phyloP scores from a whole-genome alignment of 192 early-diverging fungal species.

The Physocladia obscura region DNA sequence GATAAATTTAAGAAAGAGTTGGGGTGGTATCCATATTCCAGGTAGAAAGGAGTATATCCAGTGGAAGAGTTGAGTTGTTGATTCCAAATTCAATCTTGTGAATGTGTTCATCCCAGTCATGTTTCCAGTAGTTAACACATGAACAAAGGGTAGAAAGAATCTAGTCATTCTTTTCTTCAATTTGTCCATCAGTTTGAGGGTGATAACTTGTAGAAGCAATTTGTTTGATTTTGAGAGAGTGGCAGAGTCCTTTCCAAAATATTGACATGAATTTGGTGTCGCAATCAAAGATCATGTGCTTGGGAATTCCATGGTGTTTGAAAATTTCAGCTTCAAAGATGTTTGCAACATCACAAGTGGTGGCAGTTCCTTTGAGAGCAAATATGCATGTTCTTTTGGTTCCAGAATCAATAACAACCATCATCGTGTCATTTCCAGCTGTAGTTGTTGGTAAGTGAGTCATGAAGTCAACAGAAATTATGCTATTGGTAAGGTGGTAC shows the following conservation, averaged over 20 bases:
- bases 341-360: not conserved
- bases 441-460: constrained; percentile 5
- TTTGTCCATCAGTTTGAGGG: constrained; percentile 36
- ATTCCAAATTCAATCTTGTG: constrained; percentile 49
- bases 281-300: not conserved
- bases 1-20: not conserved
- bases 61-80: constrained; percentile 46
- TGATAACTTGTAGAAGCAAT: constrained; percentile 2
- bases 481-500: not conserved
- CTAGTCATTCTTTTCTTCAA: constrained; percentile 31
- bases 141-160: constrained; percentile 6
- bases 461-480: constrained; percentile 14
- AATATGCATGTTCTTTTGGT: not conserved
- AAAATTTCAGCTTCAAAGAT: not conserved
- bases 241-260: constrained; percentile 7
- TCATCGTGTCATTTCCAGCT: not conserved
- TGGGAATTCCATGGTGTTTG: not conserved
- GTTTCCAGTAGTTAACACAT: constrained; percentile 35
- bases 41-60: constrained; percentile 35
- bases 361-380: not conserved
- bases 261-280: constrained; percentile 5
- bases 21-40: constrained; percentile 21
- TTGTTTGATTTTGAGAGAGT: not conserved
- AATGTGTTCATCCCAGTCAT: constrained; percentile 44
- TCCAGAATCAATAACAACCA: not conserved